Evolutionary conservation across 805 yeast species (phyloP).

Genomic region (Saccharomycopsis guyanensis): DNA sequence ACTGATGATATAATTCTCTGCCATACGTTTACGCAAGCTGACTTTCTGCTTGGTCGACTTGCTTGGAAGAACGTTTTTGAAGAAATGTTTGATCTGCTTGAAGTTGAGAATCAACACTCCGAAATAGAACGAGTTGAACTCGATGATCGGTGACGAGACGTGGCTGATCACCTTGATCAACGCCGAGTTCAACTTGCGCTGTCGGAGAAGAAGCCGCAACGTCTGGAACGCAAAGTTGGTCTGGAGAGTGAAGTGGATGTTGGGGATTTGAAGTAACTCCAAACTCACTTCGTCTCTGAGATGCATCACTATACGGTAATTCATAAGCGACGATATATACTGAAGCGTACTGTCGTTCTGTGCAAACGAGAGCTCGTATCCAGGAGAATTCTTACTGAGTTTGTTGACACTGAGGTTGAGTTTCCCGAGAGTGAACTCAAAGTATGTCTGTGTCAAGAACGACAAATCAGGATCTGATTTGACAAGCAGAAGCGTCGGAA

Average conservation of each 20-base stretch:
- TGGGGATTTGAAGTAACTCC: conserved; percentile 32
- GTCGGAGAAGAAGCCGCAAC: conserved; percentile 22
- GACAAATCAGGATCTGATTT: background rate
- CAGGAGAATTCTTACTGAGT: conserved; percentile 33
- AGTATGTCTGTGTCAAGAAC: conserved; percentile 13
- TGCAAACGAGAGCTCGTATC: conserved; percentile 37
- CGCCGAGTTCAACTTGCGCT: conserved; percentile 22
- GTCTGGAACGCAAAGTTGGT: conserved; percentile 33
- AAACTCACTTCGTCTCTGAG: conserved; percentile 20
- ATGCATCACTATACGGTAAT: conserved; percentile 27
- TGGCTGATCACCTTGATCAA: conserved; percentile 32
- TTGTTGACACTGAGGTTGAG: conserved; percentile 25
- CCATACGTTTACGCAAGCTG: conserved; percentile 15
- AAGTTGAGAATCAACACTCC: conserved; percentile 27
- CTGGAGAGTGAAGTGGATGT: conserved; percentile 31
- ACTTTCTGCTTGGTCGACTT: conserved; percentile 15
- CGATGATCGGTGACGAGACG: conserved; percentile 38
- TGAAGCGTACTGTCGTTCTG: conserved; percentile 38
- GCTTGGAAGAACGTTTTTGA: conserved; percentile 24
- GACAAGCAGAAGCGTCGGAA: background rate
- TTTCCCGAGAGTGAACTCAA: conserved; percentile 19
- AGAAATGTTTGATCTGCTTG: conserved; percentile 22
- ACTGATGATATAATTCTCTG: conserved; percentile 14
- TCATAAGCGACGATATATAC: conserved; percentile 31
- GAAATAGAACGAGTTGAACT: conserved; percentile 34